Percentiles rank a stretch among this genome's conserved stretches.
These are phyloP conservation scores for Sporothrix euskadiensis DNA, from an alignment of 2,329 filamentous ascomycete species.

Conservation along the genomic window DNA sequence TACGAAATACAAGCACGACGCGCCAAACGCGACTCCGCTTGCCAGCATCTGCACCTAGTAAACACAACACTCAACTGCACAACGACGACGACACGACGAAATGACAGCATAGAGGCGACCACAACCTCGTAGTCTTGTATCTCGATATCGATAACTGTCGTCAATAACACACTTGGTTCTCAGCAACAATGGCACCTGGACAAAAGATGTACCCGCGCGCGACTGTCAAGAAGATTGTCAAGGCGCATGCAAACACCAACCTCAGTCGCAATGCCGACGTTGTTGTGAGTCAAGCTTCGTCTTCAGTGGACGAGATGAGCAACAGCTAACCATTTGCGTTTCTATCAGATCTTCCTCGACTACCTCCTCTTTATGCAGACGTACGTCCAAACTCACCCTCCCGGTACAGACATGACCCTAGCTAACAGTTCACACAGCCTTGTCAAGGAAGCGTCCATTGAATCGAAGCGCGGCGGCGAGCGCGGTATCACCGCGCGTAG, in stretches of 20 bases:
- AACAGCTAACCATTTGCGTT: constrained; percentile 16
- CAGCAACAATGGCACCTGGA: constrained; percentile 55
- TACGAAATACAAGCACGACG: neutral
- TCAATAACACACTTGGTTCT: neutral
- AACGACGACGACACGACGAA: neutral
- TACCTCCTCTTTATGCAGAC: constrained; percentile 79
- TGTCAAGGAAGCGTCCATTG: constrained; percentile 76
- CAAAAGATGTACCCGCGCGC: constrained; percentile 80
- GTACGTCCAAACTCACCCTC: constrained; percentile 41
- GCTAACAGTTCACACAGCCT: constrained; percentile 52
- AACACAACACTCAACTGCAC: neutral
- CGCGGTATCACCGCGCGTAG: constrained; percentile 72
- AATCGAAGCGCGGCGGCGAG: constrained; percentile 72
- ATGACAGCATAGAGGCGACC: neutral
- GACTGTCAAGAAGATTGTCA: constrained; percentile 85
- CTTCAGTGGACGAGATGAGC: constrained; percentile 28
- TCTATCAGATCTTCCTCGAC: constrained; percentile 72
- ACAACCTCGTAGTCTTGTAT: neutral
- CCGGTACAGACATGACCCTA: neutral
- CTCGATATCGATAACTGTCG: neutral
- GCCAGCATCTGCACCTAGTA: neutral
- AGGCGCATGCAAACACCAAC: constrained; percentile 78
- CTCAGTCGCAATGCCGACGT: constrained; percentile 86
- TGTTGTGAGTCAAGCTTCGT: constrained; percentile 57
- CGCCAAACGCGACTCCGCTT: constrained; percentile 23